Conservation (phyloP, 768 basidiomycete genomes). For the Termitomyces sp. region DNA sequence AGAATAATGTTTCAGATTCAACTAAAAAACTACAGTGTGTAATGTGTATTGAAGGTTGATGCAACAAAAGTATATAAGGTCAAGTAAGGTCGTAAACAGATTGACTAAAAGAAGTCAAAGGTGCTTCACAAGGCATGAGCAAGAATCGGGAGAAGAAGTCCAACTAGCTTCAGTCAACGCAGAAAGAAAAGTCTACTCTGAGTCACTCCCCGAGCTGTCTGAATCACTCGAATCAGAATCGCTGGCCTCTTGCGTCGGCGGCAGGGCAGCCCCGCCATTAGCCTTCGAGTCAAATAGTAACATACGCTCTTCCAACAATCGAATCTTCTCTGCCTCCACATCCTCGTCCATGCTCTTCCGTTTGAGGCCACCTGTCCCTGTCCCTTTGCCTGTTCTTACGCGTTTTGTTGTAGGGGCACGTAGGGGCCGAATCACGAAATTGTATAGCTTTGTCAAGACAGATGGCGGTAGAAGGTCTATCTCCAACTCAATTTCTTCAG, state of each 20-base stretch:
- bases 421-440: constrained; percentile 83
- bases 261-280: constrained; percentile 27
- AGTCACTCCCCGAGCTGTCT: constrained; percentile 81
- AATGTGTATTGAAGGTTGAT: constrained; percentile 29
- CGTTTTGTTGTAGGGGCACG: constrained; percentile 64
- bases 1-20: constrained; percentile 14
- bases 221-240: constrained; percentile 78
- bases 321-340: constrained; percentile 92
- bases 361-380: constrained; percentile 85
- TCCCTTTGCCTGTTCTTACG: constrained; percentile 65
- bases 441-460: constrained; percentile 91
- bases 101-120: constrained; percentile 10
- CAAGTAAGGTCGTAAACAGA: constrained; percentile 2
- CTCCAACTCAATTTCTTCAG: constrained; percentile 97
- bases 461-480: constrained; percentile 85
- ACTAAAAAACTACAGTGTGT: constrained; percentile 50
- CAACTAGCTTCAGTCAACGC: constrained; percentile 10
- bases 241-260: constrained; percentile 47
- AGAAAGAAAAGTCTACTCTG: constrained; percentile 48
- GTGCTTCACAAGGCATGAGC: constrained; percentile 7
- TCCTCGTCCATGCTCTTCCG: constrained; percentile 97
- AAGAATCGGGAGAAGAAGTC: constrained; percentile 11
- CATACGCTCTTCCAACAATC: constrained; percentile 84
- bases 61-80: constrained; percentile 32
- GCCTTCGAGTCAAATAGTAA: constrained; percentile 68